Conservation (phyloP, 1,284 basidiomycete species). For the Cutaneotrichosporon sp. region DNA sequence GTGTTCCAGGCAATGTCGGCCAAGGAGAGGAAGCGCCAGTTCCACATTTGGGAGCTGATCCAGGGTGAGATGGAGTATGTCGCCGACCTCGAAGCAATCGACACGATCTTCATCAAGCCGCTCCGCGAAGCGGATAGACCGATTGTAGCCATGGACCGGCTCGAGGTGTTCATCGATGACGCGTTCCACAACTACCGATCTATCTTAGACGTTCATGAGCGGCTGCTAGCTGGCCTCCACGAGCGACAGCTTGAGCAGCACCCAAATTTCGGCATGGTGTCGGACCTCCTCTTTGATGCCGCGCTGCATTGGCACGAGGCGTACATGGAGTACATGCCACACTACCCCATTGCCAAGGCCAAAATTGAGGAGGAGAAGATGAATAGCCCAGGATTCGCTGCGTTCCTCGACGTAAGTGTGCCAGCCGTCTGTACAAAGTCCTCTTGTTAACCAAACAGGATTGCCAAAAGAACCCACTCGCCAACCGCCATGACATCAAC, state of each 20-base stretch:
- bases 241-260: constrained; percentile 86
- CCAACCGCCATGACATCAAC: constrained; percentile 73
- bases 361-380: constrained; percentile 82
- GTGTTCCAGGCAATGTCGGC: constrained; percentile 61
- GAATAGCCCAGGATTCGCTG: constrained; percentile 70
- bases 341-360: constrained; percentile 90
- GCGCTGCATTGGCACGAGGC: constrained; percentile 88
- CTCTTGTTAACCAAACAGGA: constrained; percentile 14
- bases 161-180: constrained; percentile 75
- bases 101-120: constrained; percentile 62
- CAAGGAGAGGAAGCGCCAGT: constrained; percentile 77
- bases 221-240: constrained; percentile 77
- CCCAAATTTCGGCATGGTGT: constrained; percentile 74
- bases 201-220: constrained; percentile 64
- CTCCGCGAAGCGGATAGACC: constrained; percentile 68
- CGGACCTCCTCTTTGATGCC: constrained; percentile 79
- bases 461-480: constrained; percentile 27
- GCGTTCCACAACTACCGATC: constrained; percentile 79
- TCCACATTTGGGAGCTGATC: constrained; percentile 93
- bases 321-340: constrained; percentile 87
- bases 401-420: constrained; percentile 73
- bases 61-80: constrained; percentile 95
- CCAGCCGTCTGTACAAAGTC: not conserved
- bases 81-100: constrained; percentile 83
- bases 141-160: constrained; percentile 66